Percentiles rank a stretch among this genome's conserved stretches.
Conservation (phyloP, 129 eudicot species). For the Oenanthe sinensis region DNA sequence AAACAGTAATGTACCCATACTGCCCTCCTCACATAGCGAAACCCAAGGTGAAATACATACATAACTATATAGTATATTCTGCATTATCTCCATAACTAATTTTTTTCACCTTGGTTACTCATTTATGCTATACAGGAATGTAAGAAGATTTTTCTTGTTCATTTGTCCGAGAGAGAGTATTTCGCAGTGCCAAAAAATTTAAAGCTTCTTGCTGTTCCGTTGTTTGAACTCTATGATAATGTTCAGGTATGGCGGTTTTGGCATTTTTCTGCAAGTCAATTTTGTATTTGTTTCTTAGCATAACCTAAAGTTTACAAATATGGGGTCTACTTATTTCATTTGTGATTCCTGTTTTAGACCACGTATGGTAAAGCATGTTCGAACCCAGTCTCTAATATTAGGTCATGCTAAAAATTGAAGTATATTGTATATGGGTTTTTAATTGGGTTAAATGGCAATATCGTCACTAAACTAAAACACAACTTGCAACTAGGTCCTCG, state of each 20-base stretch:
- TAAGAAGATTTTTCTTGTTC: constrained; percentile 80
- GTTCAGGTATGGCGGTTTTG: constrained; percentile 39
- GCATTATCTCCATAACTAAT: neutral
- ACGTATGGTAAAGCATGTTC: neutral
- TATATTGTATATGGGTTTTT: neutral
- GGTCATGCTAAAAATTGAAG: neutral
- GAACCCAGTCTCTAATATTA: neutral
- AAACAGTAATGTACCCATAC: constrained; percentile 78
- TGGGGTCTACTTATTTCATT: neutral
- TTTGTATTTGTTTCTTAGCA: neutral
- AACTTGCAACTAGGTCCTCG: too few relatives aligned
- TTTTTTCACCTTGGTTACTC: neutral
- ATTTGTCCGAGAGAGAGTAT: constrained; percentile 77
- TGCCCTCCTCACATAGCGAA: constrained; percentile 91
- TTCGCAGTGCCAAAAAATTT: constrained; percentile 95
- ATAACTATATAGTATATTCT: neutral
- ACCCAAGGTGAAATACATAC: constrained; percentile 47
- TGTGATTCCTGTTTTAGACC: neutral
- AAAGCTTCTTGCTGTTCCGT: constrained; percentile 56
- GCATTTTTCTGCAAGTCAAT: neutral
- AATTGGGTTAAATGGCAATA: too few relatives aligned
- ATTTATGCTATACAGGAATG: constrained; percentile 53
- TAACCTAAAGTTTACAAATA: neutral
- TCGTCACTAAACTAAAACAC: too few relatives aligned
- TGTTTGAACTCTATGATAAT: constrained; percentile 61